phyloP scores from a whole-genome alignment of 768 basidiomycete genomes.

The Grammothele lineata region DNA sequence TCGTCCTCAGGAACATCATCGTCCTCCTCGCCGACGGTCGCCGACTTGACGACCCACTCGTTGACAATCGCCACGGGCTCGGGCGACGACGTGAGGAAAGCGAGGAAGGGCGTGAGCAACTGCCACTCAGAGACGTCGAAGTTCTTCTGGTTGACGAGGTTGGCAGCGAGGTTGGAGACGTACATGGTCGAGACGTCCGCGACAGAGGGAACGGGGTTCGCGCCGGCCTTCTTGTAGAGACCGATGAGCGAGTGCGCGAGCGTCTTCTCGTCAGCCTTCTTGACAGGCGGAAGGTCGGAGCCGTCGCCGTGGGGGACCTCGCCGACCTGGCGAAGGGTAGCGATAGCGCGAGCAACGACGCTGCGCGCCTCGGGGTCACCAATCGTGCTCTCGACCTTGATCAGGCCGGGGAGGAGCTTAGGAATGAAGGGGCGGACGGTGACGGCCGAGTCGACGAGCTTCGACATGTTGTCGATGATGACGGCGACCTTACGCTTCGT shows the following conservation, averaged over 20 bases:
- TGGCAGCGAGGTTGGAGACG: conserved; percentile 74
- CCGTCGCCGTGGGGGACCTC: conserved; percentile 88
- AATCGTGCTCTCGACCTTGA: conserved; percentile 93
- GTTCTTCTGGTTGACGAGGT: conserved; percentile 86
- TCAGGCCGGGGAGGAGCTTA: conserved; percentile 88
- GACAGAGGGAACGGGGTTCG: conserved; percentile 48
- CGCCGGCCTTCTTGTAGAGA: conserved; percentile 84
- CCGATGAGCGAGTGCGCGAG: conserved; percentile 62
- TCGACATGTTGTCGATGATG: conserved; percentile 97
- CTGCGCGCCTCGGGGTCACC: conserved; percentile 98
- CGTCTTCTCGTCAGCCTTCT: conserved; percentile 65
- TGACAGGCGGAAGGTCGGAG: conserved; percentile 85
- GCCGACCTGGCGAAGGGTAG: conserved; percentile 92
- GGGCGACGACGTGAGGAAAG: conserved; percentile 58
- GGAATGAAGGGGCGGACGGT: conserved; percentile 97
- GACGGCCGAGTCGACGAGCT: conserved; percentile 91
- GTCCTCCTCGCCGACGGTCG: conserved; percentile 69
- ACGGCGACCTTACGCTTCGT: conserved; percentile 98
- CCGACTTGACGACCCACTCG: conserved; percentile 90
- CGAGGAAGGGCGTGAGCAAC: conserved; percentile 69
- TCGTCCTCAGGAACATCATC: conserved; percentile 76
- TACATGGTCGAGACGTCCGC: conserved; percentile 63
- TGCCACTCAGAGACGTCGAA: conserved; percentile 91
- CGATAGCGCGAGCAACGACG: conserved; percentile 87
- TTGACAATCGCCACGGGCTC: conserved; percentile 65